Base-by-base conservation (phyloP, 192 early-diverging fungal genomes). In the Pilaira anomala region DNA sequence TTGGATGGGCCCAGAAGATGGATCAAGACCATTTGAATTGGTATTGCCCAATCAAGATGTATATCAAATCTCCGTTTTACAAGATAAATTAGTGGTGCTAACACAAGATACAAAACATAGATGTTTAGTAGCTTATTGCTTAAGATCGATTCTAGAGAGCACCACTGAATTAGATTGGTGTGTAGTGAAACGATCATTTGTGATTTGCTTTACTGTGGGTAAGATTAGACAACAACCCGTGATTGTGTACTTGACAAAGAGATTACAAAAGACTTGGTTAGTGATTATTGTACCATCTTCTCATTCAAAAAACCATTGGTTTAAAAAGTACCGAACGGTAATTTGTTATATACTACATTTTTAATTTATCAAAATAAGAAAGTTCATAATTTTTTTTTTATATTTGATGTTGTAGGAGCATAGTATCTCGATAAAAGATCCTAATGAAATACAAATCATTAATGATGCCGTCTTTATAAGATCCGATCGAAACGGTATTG, bases 1-100 rank as follows among this genome's bases (percentile, higher is more conserved):
- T 1, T 66, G 64, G 64, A 48, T 57, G 7, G 64, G 64, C 18
- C 55, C 55, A 7, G n/a, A 21, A 3, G 55, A 57, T 22, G 55
- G 55, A 5, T 41, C 55, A 19, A 29, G 29, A 19, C 7, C 29
- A 3, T 57, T 57, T n/a, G 14, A 21, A 5, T 18, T 57, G 30
- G 55, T 24, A 1, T 8, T 57, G 6, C 18, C 12, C 2, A 12
- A 36, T 4, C 39, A 57, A 13, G 55, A 57, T 11, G 28, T 28
- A 7, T 29, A 24, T 13, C 30, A 57, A 7, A 2, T 57, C 4
- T 25, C 55, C 11, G 33, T 40, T 14, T 29, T 57, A 5, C n/a
- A 36, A 9, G 33, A 41, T 21, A 19, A 36, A 29, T 19, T 19
- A 1, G 41, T 57, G 0, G 18, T 57, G 13, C 5, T 57, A 14